phyloP scores from a whole-genome alignment of 805 yeast species.

The Pichia membranifaciens region DNA sequence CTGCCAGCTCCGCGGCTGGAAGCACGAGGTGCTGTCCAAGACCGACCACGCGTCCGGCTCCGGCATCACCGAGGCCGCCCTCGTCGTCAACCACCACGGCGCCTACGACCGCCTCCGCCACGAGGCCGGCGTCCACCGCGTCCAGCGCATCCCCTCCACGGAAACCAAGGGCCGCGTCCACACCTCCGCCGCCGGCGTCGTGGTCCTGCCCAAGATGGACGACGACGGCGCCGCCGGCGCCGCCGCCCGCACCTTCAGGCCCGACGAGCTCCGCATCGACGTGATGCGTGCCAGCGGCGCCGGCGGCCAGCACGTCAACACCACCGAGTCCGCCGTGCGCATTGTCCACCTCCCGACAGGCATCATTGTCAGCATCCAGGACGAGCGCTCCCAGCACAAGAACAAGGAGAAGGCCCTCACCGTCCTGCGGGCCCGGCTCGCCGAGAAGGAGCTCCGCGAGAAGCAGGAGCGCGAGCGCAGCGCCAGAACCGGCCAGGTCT shows the following conservation, averaged over 20 bases:
- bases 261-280: conserved; percentile 86
- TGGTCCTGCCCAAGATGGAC: conserved; percentile 79
- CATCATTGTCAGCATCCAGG: conserved; percentile 83
- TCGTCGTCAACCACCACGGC: conserved; percentile 69
- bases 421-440: conserved; percentile 74
- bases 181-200: conserved; percentile 94
- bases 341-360: conserved; percentile 91
- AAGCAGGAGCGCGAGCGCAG: conserved; percentile 59
- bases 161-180: conserved; percentile 92
- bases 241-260: conserved; percentile 53
- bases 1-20: conserved; percentile 65
- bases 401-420: conserved; percentile 90
- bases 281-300: conserved; percentile 97
- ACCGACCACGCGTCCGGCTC: conserved; percentile 52
- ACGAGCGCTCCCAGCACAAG: conserved; percentile 89
- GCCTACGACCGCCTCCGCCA: conserved; percentile 66
- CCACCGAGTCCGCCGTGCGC: conserved; percentile 95
- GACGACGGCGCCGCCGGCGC: conserved; percentile 39
- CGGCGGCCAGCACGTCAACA: conserved; percentile 97
- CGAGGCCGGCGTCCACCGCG: conserved; percentile 96
- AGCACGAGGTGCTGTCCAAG: conserved; percentile 50
- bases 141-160: conserved; percentile 89
- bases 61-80: conserved; percentile 72
- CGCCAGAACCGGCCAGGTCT: conserved; percentile 75
- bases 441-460: conserved; percentile 67